A percentile compares a stretch with the other conserved stretches of the same genome.
Evolutionary conservation across 257 asterid species (phyloP).

Genomic region (Nicotiana tomentosiformis): DNA sequence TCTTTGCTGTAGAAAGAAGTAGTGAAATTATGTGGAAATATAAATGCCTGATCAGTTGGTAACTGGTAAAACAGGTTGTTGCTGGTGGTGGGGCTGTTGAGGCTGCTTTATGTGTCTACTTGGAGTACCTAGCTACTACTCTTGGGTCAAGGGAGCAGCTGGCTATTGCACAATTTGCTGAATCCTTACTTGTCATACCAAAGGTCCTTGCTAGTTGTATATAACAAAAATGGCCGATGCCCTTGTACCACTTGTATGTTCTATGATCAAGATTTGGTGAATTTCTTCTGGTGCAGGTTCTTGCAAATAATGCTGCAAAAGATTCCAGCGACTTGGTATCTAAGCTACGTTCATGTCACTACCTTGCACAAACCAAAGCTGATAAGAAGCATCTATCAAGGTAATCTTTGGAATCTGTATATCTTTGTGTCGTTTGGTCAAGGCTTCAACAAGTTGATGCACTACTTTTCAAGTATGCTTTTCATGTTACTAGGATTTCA

Average conservation of each 20-base stretch:
- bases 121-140: slow-evolving; percentile 87
- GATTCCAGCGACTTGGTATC: slow-evolving; percentile 97
- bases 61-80: slow-evolving; percentile 51
- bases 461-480: neutral
- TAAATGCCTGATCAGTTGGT: slow-evolving; percentile 7
- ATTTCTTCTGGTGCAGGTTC: slow-evolving; percentile 53
- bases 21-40: neutral
- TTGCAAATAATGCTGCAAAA: slow-evolving; percentile 97
- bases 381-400: slow-evolving; percentile 90
- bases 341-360: slow-evolving; percentile 82
- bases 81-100: slow-evolving; percentile 99
- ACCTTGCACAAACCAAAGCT: slow-evolving; percentile 89
- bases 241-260: neutral
- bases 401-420: slow-evolving; percentile 23
- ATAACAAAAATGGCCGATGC: neutral
- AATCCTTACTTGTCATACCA: slow-evolving; percentile 77
- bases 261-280: neutral
- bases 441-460: neutral
- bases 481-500: neutral
- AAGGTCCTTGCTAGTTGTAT: slow-evolving; percentile 46
- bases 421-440: neutral
- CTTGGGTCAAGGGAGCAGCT: slow-evolving; percentile 97
- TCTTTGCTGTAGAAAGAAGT: neutral
- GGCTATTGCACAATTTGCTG: slow-evolving; percentile 97
- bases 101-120: slow-evolving; percentile 85